phyloP scores from a whole-genome alignment of 768 basidiomycete genomes.

The Terana coerulea region DNA sequence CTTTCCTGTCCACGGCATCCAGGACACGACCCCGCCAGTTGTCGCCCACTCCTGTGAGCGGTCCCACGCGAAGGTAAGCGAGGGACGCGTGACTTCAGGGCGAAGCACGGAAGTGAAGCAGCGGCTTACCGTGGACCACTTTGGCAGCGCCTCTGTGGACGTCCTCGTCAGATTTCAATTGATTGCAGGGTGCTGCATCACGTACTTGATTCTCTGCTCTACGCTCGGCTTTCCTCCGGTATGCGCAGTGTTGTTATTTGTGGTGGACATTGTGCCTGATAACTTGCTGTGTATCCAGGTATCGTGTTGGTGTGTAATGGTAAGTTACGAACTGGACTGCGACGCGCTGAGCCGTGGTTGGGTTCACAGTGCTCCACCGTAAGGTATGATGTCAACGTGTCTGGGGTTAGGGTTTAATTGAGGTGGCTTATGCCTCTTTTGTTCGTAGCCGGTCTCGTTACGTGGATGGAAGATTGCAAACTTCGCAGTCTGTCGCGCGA shows the following conservation, averaged over 20 bases:
- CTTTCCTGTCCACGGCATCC: too few species aligned
- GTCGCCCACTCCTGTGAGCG: not conserved
- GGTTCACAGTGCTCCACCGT: not conserved
- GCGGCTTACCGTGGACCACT: not conserved
- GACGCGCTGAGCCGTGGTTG: not conserved
- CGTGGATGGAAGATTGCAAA: too few species aligned
- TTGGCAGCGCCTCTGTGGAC: not conserved
- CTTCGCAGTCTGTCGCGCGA: too few species aligned
- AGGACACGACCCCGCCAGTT: not conserved
- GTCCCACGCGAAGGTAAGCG: not conserved
- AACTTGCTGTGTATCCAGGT: not conserved
- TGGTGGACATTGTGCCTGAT: not conserved
- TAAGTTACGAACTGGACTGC: not conserved
- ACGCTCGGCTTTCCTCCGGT: not conserved
- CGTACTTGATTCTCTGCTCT: not conserved
- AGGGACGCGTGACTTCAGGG: not conserved
- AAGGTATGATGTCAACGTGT: not conserved
- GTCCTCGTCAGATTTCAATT: not conserved
- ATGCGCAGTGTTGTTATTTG: not conserved
- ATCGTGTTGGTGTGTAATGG: too few species aligned
- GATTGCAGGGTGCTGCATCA: not conserved
- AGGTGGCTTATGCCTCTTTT: too few species aligned
- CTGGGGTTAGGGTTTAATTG: not conserved
- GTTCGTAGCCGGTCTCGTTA: too few species aligned
- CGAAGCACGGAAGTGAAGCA: not conserved